Evolutionary conservation across 139 green algal species (phyloP), one percentile per base, ranked within the genome.

Genomic region (Chlorokybus atmophyticus): DNA sequence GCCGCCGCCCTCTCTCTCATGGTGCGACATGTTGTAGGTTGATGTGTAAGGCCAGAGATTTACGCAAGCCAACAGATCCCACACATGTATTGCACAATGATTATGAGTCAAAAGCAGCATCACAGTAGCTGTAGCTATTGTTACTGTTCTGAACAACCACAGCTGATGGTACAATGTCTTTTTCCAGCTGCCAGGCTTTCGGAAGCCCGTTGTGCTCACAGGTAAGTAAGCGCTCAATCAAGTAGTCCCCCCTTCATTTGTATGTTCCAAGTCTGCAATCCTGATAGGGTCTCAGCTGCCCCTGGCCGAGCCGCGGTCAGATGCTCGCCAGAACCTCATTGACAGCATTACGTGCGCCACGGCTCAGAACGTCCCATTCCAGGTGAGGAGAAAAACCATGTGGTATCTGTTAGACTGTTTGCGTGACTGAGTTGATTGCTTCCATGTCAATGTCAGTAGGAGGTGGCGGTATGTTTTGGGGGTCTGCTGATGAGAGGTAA

Each of bases 391-490:
- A n/a, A n/a, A n/a, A n/a, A n/a, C n/a, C n/a, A n/a, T n/a, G n/a
- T n/a, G n/a, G n/a, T n/a, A n/a, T n/a, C n/a, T n/a, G n/a, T n/a
- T n/a, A n/a, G n/a, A n/a, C n/a, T n/a, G n/a, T n/a, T n/a, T n/a
- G n/a, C n/a, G n/a, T n/a, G n/a, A n/a, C n/a, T n/a, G n/a, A n/a
- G n/a, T n/a, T n/a, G n/a, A 14, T 44, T 17, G 38, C 38, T 44
- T 14, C 14, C 38, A 44, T 44, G 14, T 17, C 14, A 1, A 58
- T 86, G 63, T 19, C 27, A 73, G 2, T 48, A 79, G 32, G 86
- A 94, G 64, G 85, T 94, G 29, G 80, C 82, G 0, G 64, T 95
- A 25, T 94, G 87, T 73, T 94, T 94, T 60, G 85, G 85, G 0
- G 87, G 85, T 10, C 76, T 69, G 28, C 82, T 94, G 1, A 75